phyloP scores from a whole-genome alignment of 352 stramenopile species.

The Phytophthora aleatoria region DNA sequence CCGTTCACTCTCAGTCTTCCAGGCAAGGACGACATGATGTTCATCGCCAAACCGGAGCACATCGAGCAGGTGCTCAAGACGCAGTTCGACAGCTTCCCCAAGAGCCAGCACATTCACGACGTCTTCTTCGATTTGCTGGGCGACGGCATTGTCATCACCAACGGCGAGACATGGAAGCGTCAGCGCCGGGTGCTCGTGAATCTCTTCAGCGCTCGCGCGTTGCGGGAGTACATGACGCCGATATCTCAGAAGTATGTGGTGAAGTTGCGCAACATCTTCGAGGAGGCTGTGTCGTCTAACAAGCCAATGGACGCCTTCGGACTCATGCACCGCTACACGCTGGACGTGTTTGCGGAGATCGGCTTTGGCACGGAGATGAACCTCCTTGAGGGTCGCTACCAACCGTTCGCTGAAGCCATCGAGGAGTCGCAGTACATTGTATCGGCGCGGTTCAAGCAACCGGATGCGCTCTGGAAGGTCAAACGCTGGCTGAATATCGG shows the following conservation, averaged over 20 bases:
- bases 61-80: slow-evolving; percentile 45
- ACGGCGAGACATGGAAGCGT: slow-evolving; percentile 54
- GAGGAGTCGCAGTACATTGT: slow-evolving; percentile 40
- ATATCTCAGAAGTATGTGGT: slow-evolving; percentile 41
- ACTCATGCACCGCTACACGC: slow-evolving; percentile 43
- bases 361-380: slow-evolving; percentile 43
- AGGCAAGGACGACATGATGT: slow-evolving; percentile 43
- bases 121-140: slow-evolving; percentile 57
- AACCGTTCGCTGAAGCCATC: slow-evolving; percentile 39
- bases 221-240: slow-evolving; percentile 42
- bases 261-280: slow-evolving; percentile 34
- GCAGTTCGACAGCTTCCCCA: slow-evolving; percentile 67
- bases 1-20: slow-evolving; percentile 41
- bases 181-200: slow-evolving; percentile 46
- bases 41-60: slow-evolving; percentile 36
- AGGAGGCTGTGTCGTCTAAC: slow-evolving; percentile 23
- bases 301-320: slow-evolving; percentile 33
- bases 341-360: slow-evolving; percentile 51
- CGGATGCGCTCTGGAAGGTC: slow-evolving; percentile 50
- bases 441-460: slow-evolving; percentile 48
- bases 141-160: slow-evolving; percentile 58
- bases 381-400: slow-evolving; percentile 34
- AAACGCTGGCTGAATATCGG: slow-evolving; percentile 38
- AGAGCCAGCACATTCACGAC: slow-evolving; percentile 50
- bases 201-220: slow-evolving; percentile 39